Evolutionary conservation across 2,329 filamentous ascomycete genomes (phyloP), one percentile per base, ranked within the genome.

Genomic region (Diaporthe capsici): DNA sequence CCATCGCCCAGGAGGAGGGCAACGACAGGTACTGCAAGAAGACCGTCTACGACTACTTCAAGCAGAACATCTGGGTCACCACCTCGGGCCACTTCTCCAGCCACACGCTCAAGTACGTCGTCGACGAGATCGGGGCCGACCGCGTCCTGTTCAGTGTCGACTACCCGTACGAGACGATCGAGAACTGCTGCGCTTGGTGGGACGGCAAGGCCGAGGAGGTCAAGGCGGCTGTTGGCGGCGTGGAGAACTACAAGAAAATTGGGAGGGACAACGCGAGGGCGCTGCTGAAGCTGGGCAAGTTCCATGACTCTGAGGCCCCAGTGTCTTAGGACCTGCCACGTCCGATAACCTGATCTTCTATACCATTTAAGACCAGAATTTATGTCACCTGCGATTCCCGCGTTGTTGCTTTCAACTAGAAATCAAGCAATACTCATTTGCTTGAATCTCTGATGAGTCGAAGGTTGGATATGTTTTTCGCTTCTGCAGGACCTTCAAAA

Each of bases 1-100:
- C 71, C 1, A 73, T 76, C 13, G 70, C 70, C 55, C 81, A 88
- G 61, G 88, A 90, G 85, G 88, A 88, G 82, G 86, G 86, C 0
- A 83, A 88, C 0, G 87, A 85, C 5, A 80, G 87, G 9, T 79
- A 80, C 13, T 89, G 87, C 82, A 86, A 90, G 82, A 86, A 86
- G 82, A 86, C 85, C 0, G 85, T 87, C 78, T 84, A 84, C 28
- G 85, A 90, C 25, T 91, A 91, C 81, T 91, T 91, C 81, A 84
- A 83, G 31, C 78, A 86, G 53, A 91, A 91, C 80, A 83, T 91
- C 74, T 91, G 87, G 87, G 86, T 91, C 77, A 91, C 90, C 4
- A 91, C 89, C 0, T 87, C 84, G 73, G 90, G 89, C 0, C 87
- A 91, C 79, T 91, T 91, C 78, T 90, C 87, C 0, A 90, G 88